Conservation (phyloP, 352 stramenopile genomes). For the Phytopythium montanum region DNA sequence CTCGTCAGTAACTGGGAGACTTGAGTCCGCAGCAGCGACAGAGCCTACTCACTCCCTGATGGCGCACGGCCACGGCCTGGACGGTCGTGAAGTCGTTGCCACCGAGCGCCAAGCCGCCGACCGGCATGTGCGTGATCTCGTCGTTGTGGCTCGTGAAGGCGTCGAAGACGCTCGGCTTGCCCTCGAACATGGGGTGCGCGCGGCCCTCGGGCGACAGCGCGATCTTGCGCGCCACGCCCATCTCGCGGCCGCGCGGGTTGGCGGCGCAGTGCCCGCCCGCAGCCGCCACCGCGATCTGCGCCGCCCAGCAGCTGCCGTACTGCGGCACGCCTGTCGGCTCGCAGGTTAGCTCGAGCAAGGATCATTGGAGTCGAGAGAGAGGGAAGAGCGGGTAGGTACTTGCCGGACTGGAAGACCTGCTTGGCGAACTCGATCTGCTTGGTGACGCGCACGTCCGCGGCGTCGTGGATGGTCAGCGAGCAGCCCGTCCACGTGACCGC, state of each 20-base stretch:
- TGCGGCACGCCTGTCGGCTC: slow-evolving; percentile 45
- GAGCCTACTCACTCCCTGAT: slow-evolving; percentile 28
- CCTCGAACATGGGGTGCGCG: slow-evolving; percentile 78
- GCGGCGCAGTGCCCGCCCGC: slow-evolving; percentile 55
- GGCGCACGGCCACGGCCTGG: slow-evolving; percentile 64
- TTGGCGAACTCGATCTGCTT: slow-evolving; percentile 75
- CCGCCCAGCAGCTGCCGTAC: slow-evolving; percentile 80
- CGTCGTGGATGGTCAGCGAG: slow-evolving; percentile 69
- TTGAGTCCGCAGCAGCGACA: no score
- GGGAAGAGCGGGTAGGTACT: background rate
- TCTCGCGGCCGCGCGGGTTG: slow-evolving; percentile 70
- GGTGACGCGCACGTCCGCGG: slow-evolving; percentile 47
- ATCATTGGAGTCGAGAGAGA: background rate
- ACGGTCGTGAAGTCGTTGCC: slow-evolving; percentile 70
- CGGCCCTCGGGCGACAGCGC: slow-evolving; percentile 64
- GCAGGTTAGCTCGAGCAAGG: background rate
- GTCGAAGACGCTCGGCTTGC: slow-evolving; percentile 77
- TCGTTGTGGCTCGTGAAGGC: slow-evolving; percentile 83
- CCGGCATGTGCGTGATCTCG: slow-evolving; percentile 71
- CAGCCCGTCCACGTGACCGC: slow-evolving; percentile 75
- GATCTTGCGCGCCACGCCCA: slow-evolving; percentile 80
- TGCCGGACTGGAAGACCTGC: slow-evolving; percentile 60
- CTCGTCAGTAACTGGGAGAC: no score
- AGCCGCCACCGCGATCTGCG: slow-evolving; percentile 71
- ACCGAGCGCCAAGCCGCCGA: slow-evolving; percentile 50